Conservation (phyloP, 495 filamentous ascomycete genomes). For the Penicillium goetzii region DNA sequence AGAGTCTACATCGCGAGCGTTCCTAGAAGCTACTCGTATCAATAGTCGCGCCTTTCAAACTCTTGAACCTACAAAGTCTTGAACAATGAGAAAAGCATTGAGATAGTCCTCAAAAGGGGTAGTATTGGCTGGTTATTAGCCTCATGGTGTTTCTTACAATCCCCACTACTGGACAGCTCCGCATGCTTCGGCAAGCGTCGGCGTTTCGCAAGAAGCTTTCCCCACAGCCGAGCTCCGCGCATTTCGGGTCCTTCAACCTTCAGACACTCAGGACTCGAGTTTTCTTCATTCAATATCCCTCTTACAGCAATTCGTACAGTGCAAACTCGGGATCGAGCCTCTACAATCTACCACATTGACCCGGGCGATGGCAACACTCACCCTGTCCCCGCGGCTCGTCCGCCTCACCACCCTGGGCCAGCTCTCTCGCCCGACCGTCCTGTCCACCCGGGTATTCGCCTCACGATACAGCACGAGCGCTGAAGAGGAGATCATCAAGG, state of each 20-base stretch:
- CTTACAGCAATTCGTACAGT: not conserved
- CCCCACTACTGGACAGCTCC: conserved; percentile 6
- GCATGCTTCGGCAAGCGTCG: conserved; percentile 30
- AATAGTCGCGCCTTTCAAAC: too few species aligned
- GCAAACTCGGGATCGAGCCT: conserved; percentile 1
- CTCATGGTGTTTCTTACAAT: too few species aligned
- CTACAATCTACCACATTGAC: conserved; percentile 10
- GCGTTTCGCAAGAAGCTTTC: conserved; percentile 28
- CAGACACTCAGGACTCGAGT: not conserved
- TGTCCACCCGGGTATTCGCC: conserved; percentile 35
- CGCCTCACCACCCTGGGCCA: conserved; percentile 29
- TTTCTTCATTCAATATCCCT: not conserved
- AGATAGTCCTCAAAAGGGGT: too few species aligned
- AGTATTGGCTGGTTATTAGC: too few species aligned
- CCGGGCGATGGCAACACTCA: conserved; percentile 26
- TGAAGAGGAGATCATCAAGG: conserved; percentile 62
- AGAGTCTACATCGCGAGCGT: too few species aligned
- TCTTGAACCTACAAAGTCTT: too few species aligned
- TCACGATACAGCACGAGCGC: conserved; percentile 43
- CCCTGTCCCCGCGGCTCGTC: conserved; percentile 39
- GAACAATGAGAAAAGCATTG: too few species aligned
- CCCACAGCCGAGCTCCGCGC: conserved; percentile 30
- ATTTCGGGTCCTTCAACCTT: conserved; percentile 10
- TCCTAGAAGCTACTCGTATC: too few species aligned
- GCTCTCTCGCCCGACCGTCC: conserved; percentile 24